A percentile compares a stretch with the other conserved stretches of the same genome.
Conservation (phyloP, 2,329 filamentous ascomycete genomes). For the Fusarium nodosum region DNA sequence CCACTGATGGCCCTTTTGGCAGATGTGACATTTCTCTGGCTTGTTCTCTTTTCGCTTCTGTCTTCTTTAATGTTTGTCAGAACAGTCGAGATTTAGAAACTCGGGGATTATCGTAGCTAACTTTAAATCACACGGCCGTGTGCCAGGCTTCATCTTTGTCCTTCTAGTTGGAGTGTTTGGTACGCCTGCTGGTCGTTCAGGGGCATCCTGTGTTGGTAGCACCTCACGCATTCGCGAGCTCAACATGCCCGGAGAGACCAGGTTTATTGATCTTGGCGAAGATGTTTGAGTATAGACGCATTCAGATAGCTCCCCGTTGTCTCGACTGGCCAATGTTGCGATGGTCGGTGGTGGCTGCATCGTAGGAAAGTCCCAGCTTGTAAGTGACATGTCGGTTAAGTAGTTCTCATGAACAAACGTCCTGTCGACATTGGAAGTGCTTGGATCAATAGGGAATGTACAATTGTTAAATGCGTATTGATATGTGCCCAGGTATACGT, state of each 20-base stretch:
- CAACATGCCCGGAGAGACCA: not conserved
- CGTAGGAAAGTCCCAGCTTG: not conserved
- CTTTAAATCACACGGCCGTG: constrained; percentile 29
- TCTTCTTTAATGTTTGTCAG: constrained; percentile 13
- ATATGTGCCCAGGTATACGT: not conserved
- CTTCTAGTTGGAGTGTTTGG: not conserved
- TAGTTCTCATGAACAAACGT: not conserved
- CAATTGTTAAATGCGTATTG: not conserved
- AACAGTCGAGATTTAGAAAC: not conserved
- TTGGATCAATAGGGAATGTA: not conserved
- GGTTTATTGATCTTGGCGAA: not conserved
- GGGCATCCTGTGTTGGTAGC: not conserved
- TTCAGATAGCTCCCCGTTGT: not conserved
- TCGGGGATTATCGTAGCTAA: not conserved
- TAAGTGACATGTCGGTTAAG: not conserved
- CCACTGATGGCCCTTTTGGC: constrained; percentile 12
- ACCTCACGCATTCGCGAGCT: not conserved
- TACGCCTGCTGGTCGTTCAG: not conserved
- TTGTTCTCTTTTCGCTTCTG: constrained; percentile 17
- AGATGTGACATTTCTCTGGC: constrained; percentile 18
- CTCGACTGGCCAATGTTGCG: not conserved
- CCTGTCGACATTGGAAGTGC: not conserved
- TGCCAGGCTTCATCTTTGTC: constrained; percentile 12
- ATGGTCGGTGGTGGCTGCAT: not conserved
- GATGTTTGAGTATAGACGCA: not conserved